phyloP scores from a whole-genome alignment of 2,329 filamentous ascomycete genomes.

The Penicillium sp. region DNA sequence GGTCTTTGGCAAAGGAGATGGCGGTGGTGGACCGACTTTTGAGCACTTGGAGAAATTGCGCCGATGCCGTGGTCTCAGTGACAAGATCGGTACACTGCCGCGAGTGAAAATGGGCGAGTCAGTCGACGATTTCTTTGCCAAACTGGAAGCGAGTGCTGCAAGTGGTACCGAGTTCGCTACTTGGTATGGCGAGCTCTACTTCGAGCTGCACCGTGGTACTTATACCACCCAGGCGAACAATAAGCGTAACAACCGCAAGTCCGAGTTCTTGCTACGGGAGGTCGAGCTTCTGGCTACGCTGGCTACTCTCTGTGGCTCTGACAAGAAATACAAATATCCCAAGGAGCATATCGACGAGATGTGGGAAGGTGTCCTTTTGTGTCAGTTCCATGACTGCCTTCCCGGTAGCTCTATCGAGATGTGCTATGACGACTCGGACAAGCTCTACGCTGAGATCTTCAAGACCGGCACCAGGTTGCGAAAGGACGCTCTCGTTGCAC shows the following conservation, averaged over 20 bases:
- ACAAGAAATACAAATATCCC: constrained; percentile 73
- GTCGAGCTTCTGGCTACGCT: constrained; percentile 84
- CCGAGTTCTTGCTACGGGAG: constrained; percentile 79
- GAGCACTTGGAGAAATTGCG: constrained; percentile 92
- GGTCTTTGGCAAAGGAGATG: constrained; percentile 94
- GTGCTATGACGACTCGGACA: constrained; percentile 94
- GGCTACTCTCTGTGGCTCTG: constrained; percentile 64
- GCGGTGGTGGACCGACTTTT: constrained; percentile 90
- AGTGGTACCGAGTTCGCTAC: constrained; percentile 71
- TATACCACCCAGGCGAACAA: constrained; percentile 98
- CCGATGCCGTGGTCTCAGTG: constrained; percentile 83
- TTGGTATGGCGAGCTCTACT: constrained; percentile 98
- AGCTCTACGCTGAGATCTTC: constrained; percentile 81
- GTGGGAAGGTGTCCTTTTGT: constrained; percentile 89
- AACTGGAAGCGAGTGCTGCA: constrained; percentile 70
- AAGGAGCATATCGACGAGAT: constrained; percentile 91
- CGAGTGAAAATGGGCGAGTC: constrained; percentile 83
- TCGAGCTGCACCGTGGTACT: constrained; percentile 92
- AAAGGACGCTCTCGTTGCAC: constrained; percentile 61
- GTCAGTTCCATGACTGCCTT: constrained; percentile 96
- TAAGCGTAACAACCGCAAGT: constrained; percentile 85
- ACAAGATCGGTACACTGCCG: constrained; percentile 76
- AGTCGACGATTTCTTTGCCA: constrained; percentile 91
- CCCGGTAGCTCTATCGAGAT: constrained; percentile 95
- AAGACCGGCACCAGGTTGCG: constrained; percentile 68